A percentile compares a stretch with the other conserved stretches of the same genome.
phyloP scores from a whole-genome alignment of 768 basidiomycete genomes.

The Mrakia gelida region DNA sequence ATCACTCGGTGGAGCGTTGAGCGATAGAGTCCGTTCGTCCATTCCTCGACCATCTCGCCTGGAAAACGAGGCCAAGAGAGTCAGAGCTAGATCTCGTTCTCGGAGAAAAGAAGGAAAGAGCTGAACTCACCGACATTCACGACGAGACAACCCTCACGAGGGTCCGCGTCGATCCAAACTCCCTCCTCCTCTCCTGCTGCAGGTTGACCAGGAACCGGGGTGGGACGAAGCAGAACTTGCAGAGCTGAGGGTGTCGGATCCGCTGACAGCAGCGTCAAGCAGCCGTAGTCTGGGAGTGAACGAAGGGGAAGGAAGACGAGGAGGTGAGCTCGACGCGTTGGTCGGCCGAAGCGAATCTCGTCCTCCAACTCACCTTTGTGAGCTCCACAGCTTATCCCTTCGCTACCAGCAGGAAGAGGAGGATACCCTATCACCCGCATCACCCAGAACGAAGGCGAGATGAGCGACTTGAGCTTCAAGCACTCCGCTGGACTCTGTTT shows the following conservation, averaged over 20 bases:
- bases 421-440: conserved; percentile 88
- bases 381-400: conserved; percentile 83
- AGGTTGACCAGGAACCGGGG: conserved; percentile 36
- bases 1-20: conserved; percentile 88
- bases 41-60: conserved; percentile 66
- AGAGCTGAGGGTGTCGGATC: conserved; percentile 75
- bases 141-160: conserved; percentile 66
- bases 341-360: neutral
- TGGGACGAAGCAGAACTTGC: conserved; percentile 63
- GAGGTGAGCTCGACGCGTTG: neutral
- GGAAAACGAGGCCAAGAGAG: neutral
- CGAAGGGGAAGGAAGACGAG: neutral
- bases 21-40: conserved; percentile 80
- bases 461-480: conserved; percentile 59
- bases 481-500: conserved; percentile 69
- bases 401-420: conserved; percentile 69
- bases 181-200: conserved; percentile 50
- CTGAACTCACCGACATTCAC: conserved; percentile 89
- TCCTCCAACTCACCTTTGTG: conserved; percentile 61
- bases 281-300: conserved; percentile 68
- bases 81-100: too few relatives aligned
- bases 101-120: neutral
- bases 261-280: conserved; percentile 80
- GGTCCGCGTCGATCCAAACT: conserved; percentile 78
- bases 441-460: conserved; percentile 84